Evolutionary conservation across 371 early-diverging fungal species (phyloP), one percentile per base, ranked within the genome.

Genomic region (Caulochytrium protostelioides): DNA sequence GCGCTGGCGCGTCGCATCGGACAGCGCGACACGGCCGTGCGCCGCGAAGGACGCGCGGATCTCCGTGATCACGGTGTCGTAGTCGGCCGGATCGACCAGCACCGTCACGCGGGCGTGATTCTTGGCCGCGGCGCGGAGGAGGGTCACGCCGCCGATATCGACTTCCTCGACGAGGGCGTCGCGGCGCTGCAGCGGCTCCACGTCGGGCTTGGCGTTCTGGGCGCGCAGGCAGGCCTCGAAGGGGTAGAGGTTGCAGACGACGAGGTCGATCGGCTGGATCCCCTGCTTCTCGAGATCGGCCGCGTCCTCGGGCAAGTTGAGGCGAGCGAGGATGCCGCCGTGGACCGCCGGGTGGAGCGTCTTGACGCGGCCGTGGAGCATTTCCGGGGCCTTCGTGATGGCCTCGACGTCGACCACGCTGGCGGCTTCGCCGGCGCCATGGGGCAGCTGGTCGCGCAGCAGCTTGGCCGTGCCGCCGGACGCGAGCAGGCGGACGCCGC

Each of bases 291-390:
- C 66, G 46, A 94, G 74, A 57, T 92, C 94, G 30, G 70, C 69
- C 31, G 78, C 65, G 52, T 94, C 95, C 39, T 66, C 64, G 20
- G 72, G 64, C 34, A 81, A 78, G 48, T 80, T 70, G n/a, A n/a
- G n/a, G 40, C 85, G 83, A 27, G 95, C 90, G 41, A 94, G 74
- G 36, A 90, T 94, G 56, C 91, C 95, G 46, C 95, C 95, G 50
- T 94, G 95, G 35, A 94, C 89, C 39, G 87, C 92, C 26, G 95
- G 95, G 52, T 94, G 95, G 24, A 94, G 70, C 10, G 95, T 94
- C 72, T 94, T 94, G 50, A 94, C 95, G 43, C 95, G 82, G 15
- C 95, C 95, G 33, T 92, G 92, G 24, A 94, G 70, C 84, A 94
- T 94, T 56, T 94, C 95, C 23, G 95, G 92, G 30, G 91, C 87